Percentiles rank a stretch among this genome's conserved stretches.
Conservation (phyloP, 2,329 filamentous ascomycete species). For the Talaromyces albobiverticillius region DNA sequence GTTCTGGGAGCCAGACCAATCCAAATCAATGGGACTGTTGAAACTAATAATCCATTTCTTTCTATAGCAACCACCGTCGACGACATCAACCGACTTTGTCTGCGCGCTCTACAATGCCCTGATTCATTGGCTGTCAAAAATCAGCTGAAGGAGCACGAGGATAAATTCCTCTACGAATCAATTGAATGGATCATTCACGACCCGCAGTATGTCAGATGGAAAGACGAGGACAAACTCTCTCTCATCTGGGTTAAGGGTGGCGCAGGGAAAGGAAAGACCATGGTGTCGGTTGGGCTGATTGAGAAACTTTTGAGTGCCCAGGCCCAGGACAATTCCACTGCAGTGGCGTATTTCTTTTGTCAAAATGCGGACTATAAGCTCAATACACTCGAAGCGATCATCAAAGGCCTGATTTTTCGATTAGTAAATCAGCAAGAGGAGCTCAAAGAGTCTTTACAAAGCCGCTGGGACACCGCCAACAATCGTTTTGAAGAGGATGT, state of each 20-base stretch:
- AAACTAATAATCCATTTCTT: too few species aligned
- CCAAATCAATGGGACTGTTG: too few species aligned
- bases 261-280: conserved; percentile 38
- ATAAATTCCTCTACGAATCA: neutral
- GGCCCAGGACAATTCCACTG: conserved; percentile 30
- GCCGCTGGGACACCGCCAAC: conserved; percentile 32
- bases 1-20: too few species aligned
- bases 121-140: neutral
- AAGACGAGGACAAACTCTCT: conserved; percentile 2
- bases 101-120: neutral
- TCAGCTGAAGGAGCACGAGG: neutral
- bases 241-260: conserved; percentile 36
- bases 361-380: conserved; percentile 36
- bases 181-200: neutral
- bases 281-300: conserved; percentile 31
- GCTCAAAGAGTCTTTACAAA: conserved; percentile 28
- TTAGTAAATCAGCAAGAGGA: conserved; percentile 26
- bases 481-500: conserved; percentile 40
- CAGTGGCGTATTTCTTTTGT: conserved; percentile 36
- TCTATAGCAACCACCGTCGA: too few species aligned
- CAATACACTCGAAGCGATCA: conserved; percentile 39
- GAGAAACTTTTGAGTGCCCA: conserved; percentile 21
- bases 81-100: neutral
- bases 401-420: conserved; percentile 45
- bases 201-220: neutral